Percentiles rank a stretch among this genome's conserved stretches.
Evolutionary conservation across 352 stramenopile genomes (phyloP).

Genomic region (Blastocystis sp.): DNA sequence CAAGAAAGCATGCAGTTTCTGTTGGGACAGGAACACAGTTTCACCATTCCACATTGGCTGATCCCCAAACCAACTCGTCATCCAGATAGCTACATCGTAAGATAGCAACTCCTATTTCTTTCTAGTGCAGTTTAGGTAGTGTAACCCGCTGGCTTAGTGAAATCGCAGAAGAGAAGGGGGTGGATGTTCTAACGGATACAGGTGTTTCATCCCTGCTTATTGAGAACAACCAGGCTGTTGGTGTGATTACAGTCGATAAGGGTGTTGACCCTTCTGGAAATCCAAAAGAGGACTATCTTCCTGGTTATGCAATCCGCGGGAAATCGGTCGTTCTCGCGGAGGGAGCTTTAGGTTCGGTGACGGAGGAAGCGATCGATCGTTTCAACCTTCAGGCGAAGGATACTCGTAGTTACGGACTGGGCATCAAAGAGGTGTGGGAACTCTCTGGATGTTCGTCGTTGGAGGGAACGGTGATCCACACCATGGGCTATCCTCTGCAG

Average conservation of each 20-base stretch:
- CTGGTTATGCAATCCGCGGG: constrained; percentile 91
- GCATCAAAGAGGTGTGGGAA: constrained; percentile 93
- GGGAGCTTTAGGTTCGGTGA: constrained; percentile 90
- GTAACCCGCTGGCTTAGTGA: constrained; percentile 88
- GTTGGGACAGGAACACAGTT: constrained; percentile 5
- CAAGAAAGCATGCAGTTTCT: constrained; percentile 27
- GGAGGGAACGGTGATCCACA: constrained; percentile 72
- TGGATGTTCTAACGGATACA: constrained; percentile 98
- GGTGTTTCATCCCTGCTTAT: constrained; percentile 85
- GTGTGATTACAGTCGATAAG: constrained; percentile 95
- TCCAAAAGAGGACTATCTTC: constrained; percentile 89
- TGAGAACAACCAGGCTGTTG: constrained; percentile 72
- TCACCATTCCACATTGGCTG: neutral
- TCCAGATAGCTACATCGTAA: constrained; percentile 26
- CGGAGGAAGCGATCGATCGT: constrained; percentile 89
- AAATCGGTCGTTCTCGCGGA: constrained; percentile 93
- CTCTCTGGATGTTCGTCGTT: constrained; percentile 61
- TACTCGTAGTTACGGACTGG: constrained; percentile 93
- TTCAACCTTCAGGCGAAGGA: constrained; percentile 85
- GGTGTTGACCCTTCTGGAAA: constrained; percentile 90
- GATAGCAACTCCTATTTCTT: neutral
- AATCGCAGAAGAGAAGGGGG: constrained; percentile 90
- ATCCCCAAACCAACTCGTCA: neutral
- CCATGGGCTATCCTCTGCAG: constrained; percentile 91
- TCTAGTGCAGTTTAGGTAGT: constrained; percentile 69